Evolutionary conservation across 2,329 filamentous ascomycete species (phyloP), one percentile per base, ranked within the genome.

Genomic region (Capronia epimyces): DNA sequence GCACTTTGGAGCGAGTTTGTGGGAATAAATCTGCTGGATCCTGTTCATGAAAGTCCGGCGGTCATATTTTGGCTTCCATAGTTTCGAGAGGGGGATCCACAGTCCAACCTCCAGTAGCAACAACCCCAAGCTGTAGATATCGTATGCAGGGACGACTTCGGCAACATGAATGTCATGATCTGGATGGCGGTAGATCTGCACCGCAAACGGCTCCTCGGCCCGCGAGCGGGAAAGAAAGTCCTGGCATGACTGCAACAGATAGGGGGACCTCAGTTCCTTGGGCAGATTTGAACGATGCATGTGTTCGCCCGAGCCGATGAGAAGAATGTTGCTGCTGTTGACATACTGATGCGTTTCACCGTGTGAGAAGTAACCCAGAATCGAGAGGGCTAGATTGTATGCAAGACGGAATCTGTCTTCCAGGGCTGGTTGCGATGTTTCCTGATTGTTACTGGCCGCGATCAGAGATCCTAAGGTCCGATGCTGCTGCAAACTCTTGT

Each of bases 21-120:
- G 76, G 37, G 81, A 75, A 61, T 81, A 84, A 1, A 82, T 73
- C 58, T 78, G 78, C 63, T 83, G 79, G n/a, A 84, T 71, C 31
- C 80, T 72, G 43, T 78, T 71, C 63, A 82, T 82, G 69, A 84
- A 84, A 66, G 81, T 79, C 15, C 71, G 68, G 16, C 79, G 73
- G 20, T 75, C 76, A 63, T 84, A 84, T 62, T 83, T 83, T 54
- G 76, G 69, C 61, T 84, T 84, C 77, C 79, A 84, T 16, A 84
- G 64, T 50, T 79, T 77, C 48, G 75, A 76, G 21, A 84, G 69
- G 0, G 81, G 81, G 24, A 76, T 74, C 81, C 81, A 84, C 2
- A 84, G 65, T 3, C 81, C 81, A 53, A 84, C 77, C 59, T 84
- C 81, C 24, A 84, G 69, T 24, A 84, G 66, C 3, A 83, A 71